Base-by-base conservation (phyloP, 345 rosid genomes). In the Citrus mangshanensis region DNA sequence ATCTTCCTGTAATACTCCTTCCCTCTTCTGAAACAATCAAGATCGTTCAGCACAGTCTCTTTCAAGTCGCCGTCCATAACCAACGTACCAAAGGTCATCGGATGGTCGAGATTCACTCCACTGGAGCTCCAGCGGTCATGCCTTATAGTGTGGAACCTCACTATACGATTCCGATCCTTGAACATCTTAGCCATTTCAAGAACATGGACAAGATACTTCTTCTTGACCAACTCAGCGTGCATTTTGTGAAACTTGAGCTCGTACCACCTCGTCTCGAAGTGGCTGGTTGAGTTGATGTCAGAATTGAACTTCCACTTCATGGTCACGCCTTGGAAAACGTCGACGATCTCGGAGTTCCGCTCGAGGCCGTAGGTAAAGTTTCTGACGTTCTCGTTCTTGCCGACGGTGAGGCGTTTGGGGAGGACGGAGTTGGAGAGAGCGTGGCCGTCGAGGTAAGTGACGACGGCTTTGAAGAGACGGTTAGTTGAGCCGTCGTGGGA, bases 41-140 rank as follows among this genome's bases (percentile, higher is more conserved):
- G 85, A 73, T 88, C 91, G 34, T 73, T 82, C 4, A 81, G 2
- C 40, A 84, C 61, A 2, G 9, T 38, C 37, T 69, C n/a, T 68
- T 81, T 88, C 27, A 77, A 54, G 22, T 88, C 80, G 3, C 80
- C 87, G 35, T 86, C 91, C 85, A 88, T 81, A 70, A 86, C 87
- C 18, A 86, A 62, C 1, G 85, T 86, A 1, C 80, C 72, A 70
- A 86, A 86, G 1, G 85, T 86, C 87, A 84, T 84, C 2, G 91
- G 89, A 51, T 88, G 91, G 14, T 82, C 81, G 18, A 86, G 51
- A 18, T 72, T 82, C n/a, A 70, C 71, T 21, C 80, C 82, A 25
- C 54, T 73, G 0, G 82, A 22, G 71, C 75, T 49, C 89, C 88
- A 86, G 38, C 84, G 72, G 1, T 86, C 85, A 7, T 80, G 72